Evolutionary conservation across 225 moss, liverwort and hornwort genomes (phyloP).

Genomic region (Polytrichum formosum): DNA sequence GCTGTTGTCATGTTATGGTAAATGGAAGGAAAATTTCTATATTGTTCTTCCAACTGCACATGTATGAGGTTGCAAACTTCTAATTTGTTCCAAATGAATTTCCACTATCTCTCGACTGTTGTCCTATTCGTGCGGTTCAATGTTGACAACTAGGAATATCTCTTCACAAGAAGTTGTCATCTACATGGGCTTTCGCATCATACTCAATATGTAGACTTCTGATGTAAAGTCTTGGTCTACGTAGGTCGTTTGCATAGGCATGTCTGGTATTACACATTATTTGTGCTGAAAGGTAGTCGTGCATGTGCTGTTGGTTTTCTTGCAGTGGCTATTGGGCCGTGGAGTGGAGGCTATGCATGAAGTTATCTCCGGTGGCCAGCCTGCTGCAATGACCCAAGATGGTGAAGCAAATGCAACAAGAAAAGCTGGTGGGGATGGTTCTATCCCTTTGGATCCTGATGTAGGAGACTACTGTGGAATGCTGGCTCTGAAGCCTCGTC

Average conservation of each 20-base stretch:
- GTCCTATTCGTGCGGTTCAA: too few species aligned
- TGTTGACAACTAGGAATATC: too few species aligned
- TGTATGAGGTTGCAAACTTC: too few species aligned
- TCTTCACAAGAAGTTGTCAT: too few species aligned
- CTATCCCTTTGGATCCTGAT: conserved; percentile 67
- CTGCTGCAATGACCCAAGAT: conserved; percentile 20
- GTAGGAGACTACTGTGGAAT: conserved; percentile 75
- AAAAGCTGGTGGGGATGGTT: conserved; percentile 19
- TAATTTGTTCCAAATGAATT: too few species aligned
- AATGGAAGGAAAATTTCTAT: too few species aligned
- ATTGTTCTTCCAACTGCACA: too few species aligned
- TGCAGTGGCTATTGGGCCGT: conserved; percentile 86
- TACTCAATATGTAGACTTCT: too few species aligned
- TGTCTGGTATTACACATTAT: background rate
- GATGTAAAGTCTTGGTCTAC: background rate
- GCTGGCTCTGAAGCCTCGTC: conserved; percentile 73
- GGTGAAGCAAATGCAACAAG: conserved; percentile 19
- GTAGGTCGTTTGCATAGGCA: background rate
- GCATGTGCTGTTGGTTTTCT: conserved; percentile 18
- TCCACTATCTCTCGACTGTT: too few species aligned
- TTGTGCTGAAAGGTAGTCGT: conserved; percentile 9
- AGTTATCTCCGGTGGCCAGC: conserved; percentile 42
- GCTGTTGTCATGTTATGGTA: background rate
- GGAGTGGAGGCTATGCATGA: conserved; percentile 80
- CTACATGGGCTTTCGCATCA: too few species aligned